Evolutionary conservation across 345 rosid genomes (phyloP).

Genomic region (Euphorbia tirucalli): DNA sequence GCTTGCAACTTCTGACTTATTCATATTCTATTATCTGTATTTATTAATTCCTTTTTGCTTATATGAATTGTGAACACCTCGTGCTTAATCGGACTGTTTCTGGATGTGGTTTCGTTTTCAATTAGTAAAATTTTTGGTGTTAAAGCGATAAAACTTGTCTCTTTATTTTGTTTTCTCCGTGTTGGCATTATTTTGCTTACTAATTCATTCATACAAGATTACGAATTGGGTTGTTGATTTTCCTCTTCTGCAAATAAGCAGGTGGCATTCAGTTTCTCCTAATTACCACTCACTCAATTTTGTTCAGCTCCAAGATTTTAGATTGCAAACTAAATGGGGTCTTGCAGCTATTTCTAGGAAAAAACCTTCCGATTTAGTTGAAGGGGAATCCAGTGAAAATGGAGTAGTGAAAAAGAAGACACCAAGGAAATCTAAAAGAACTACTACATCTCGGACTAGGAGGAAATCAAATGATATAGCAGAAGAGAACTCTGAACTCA

Average conservation of each 20-base stretch:
- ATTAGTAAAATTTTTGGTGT: neutral
- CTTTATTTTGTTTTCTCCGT: neutral
- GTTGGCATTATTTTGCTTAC: neutral
- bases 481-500: conserved; percentile 37
- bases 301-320: conserved; percentile 40
- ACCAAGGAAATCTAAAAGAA: conserved; percentile 37
- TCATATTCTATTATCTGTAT: neutral
- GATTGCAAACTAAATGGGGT: conserved; percentile 44
- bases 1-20: neutral
- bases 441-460: conserved; percentile 38
- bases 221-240: neutral
- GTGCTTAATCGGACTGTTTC: neutral
- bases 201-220: neutral
- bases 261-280: conserved; percentile 49
- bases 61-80: neutral
- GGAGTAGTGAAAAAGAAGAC: conserved; percentile 47
- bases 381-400: conserved; percentile 43
- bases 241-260: conserved; percentile 20
- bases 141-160: neutral
- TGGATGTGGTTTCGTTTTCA: neutral
- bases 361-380: conserved; percentile 42
- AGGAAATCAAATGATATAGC: conserved; percentile 48
- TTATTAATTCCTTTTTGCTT: neutral
- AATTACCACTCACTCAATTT: conserved; percentile 32
- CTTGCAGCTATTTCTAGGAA: conserved; percentile 50